Evolutionary conservation across 345 rosid genomes (phyloP).

Genomic region (Aurinia saxatilis): DNA sequence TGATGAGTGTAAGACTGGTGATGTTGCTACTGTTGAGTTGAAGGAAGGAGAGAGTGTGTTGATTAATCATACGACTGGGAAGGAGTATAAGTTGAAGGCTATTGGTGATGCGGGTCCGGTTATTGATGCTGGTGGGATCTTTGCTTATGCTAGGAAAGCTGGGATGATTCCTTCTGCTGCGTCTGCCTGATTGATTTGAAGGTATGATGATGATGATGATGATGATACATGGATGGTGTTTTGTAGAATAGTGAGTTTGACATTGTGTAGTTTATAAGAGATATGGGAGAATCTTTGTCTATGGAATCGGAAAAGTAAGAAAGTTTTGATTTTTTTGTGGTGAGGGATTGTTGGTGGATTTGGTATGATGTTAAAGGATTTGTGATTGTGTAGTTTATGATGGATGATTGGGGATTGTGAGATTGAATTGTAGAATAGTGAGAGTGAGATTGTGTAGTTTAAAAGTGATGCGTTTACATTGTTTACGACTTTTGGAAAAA

Average conservation of each 20-base stretch:
- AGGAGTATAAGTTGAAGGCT: slow-evolving; percentile 67
- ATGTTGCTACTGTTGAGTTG: slow-evolving; percentile 62
- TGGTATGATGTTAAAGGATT: slow-evolving; percentile 2
- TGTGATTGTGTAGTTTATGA: not conserved
- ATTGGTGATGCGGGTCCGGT: slow-evolving; percentile 94
- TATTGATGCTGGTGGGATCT: slow-evolving; percentile 77
- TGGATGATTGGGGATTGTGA: not conserved
- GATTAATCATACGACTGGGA: slow-evolving; percentile 81
- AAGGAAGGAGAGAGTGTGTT: slow-evolving; percentile 50
- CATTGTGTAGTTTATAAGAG: too few relatives aligned
- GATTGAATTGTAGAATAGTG: too few relatives aligned
- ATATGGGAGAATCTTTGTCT: too few relatives aligned
- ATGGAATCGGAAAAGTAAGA: too few relatives aligned
- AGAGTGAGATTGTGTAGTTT: too few relatives aligned
- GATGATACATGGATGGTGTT: too few relatives aligned
- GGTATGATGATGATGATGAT: too few relatives aligned
- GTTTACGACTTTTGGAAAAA: too few relatives aligned
- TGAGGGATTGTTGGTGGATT: too few relatives aligned
- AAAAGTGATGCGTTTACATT: too few relatives aligned
- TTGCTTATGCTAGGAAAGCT: slow-evolving; percentile 73
- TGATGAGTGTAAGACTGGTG: slow-evolving; percentile 84
- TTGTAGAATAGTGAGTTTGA: too few relatives aligned
- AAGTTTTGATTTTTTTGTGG: too few relatives aligned
- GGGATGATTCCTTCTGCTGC: slow-evolving; percentile 68
- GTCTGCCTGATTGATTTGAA: not conserved